Conservation (phyloP, 225 moss, liverwort and hornwort genomes). For the Marchantia polymorpha region DNA sequence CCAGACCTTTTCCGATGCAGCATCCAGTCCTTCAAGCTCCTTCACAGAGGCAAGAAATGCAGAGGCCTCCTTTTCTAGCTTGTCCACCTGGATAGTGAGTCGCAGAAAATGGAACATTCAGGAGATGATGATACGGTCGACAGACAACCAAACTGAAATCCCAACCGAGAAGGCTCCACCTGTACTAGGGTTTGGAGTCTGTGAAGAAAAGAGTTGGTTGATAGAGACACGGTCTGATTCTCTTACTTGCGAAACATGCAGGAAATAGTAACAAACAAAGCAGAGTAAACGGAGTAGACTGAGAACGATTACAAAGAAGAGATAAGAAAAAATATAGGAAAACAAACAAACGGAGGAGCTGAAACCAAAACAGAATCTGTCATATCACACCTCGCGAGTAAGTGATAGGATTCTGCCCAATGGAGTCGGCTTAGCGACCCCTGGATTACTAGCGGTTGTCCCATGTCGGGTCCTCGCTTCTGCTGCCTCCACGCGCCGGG, state of each 20-base stretch:
- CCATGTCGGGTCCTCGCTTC: slow-evolving; percentile 74
- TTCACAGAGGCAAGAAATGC: slow-evolving; percentile 33
- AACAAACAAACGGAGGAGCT: not conserved
- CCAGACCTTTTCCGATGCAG: slow-evolving; percentile 47
- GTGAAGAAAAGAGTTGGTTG: not conserved
- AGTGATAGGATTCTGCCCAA: slow-evolving; percentile 84
- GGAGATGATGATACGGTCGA: too few relatives aligned
- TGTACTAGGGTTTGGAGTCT: not conserved
- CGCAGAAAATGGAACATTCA: too few relatives aligned
- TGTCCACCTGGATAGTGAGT: slow-evolving; percentile 32
- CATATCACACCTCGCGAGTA: slow-evolving; percentile 60
- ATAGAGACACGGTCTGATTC: too few relatives aligned
- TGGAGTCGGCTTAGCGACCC: slow-evolving; percentile 62
- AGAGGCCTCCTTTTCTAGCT: slow-evolving; percentile 65
- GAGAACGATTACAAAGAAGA: too few relatives aligned
- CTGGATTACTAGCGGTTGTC: slow-evolving; percentile 38
- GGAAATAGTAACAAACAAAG: not conserved
- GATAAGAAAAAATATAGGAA: not conserved
- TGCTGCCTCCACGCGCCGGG: slow-evolving; percentile 80
- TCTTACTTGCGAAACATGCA: not conserved
- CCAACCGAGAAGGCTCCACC: too few relatives aligned
- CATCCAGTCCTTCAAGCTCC: slow-evolving; percentile 32
- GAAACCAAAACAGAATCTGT: not conserved
- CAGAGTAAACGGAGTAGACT: too few relatives aligned
- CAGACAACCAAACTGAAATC: too few relatives aligned